Evolutionary conservation across 352 stramenopile species (phyloP).

Genomic region (Pseudoperonospora humuli): DNA sequence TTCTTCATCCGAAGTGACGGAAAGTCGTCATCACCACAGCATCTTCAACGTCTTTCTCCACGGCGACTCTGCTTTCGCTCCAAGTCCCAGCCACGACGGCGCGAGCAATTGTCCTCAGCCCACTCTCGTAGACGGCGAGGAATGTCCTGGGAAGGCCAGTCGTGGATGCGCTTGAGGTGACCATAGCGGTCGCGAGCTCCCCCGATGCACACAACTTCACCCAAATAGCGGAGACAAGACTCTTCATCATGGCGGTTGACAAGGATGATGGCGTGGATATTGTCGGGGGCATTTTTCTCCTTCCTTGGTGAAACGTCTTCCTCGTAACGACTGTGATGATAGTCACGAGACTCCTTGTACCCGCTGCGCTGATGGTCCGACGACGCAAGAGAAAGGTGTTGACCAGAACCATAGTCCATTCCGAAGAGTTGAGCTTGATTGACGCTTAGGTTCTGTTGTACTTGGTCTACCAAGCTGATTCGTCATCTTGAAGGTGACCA

Average conservation of each 20-base stretch:
- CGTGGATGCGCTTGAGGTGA: not conserved
- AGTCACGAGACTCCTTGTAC: not conserved
- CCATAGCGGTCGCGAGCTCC: not conserved
- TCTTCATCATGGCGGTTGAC: not conserved
- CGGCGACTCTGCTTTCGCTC: not conserved
- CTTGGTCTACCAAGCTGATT: too few species aligned
- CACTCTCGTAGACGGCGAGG: slow-evolving; percentile 1
- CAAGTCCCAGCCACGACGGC: not conserved
- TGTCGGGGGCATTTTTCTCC: slow-evolving; percentile 2
- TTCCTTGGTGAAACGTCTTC: not conserved
- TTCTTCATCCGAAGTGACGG: slow-evolving; percentile 1
- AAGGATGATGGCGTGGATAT: not conserved
- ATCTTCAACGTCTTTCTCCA: not conserved
- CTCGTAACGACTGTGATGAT: too few species aligned
- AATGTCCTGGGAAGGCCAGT: slow-evolving; percentile 1
- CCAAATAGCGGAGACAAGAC: slow-evolving; percentile 3
- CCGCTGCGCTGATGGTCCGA: too few species aligned
- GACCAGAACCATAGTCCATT: slow-evolving; percentile 4
- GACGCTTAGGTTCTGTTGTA: too few species aligned
- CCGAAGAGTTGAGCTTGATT: slow-evolving; percentile 1
- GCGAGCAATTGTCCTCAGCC: not conserved
- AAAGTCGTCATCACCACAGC: slow-evolving; percentile 3
- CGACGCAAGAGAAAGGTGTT: slow-evolving; percentile 7
- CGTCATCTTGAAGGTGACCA: too few species aligned
- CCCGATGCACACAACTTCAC: not conserved